A percentile compares a stretch with the other conserved stretches of the same genome.
Evolutionary conservation across 257 asterid species (phyloP).

Genomic region (Penstemon barbatus): DNA sequence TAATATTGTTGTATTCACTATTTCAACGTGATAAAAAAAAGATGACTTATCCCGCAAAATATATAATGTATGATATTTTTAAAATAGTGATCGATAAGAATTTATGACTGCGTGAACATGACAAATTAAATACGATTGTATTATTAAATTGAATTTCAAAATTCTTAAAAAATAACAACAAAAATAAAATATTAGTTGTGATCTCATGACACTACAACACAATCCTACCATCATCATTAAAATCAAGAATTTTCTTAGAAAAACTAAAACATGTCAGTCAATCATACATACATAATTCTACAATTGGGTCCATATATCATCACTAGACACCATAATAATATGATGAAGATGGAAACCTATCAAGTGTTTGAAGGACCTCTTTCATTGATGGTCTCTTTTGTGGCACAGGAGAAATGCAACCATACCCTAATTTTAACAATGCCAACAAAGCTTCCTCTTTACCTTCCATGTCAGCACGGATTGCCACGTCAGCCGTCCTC

Average conservation of each 20-base stretch:
- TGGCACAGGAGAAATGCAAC: constrained; percentile 64
- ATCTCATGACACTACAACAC: neutral
- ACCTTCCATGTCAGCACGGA: constrained; percentile 86
- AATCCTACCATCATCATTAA: neutral
- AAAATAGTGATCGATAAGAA: neutral
- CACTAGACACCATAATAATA: constrained; percentile 43
- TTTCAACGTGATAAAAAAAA: too few species aligned
- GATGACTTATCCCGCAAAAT: too few species aligned
- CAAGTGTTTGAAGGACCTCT: constrained; percentile 80
- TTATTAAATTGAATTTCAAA: neutral
- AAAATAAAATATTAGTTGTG: neutral
- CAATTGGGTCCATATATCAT: constrained; percentile 29
- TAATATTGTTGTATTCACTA: too few species aligned
- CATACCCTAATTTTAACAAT: constrained; percentile 66
- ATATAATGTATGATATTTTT: too few species aligned
- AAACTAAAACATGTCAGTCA: constrained; percentile 34
- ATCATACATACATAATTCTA: constrained; percentile 50
- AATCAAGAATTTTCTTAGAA: constrained; percentile 10
- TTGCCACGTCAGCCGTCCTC: constrained; percentile 71
- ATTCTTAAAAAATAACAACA: neutral
- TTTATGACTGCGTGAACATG: neutral
- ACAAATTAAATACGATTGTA: neutral
- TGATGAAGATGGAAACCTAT: constrained; percentile 59
- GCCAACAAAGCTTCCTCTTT: constrained; percentile 73
- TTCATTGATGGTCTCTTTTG: constrained; percentile 91